Conservation (phyloP, 495 filamentous ascomycete genomes). For the Aspergillus steynii region DNA sequence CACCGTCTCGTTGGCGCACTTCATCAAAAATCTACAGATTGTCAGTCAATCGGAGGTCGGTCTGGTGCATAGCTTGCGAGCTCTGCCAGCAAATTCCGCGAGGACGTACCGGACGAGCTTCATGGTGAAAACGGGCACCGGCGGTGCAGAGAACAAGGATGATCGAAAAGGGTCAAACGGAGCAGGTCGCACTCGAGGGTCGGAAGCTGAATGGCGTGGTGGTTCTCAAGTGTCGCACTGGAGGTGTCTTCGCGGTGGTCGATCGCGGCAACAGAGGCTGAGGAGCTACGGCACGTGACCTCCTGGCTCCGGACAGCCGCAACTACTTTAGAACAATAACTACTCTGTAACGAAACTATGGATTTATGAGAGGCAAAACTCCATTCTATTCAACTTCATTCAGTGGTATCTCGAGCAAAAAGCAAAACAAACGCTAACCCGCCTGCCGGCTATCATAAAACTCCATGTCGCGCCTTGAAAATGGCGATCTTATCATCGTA, state of each 20-base stretch:
- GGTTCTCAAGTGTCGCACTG: neutral
- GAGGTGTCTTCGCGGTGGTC: neutral
- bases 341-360: too few relatives aligned
- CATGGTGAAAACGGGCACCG: slow-evolving; percentile 57
- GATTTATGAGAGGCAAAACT: too few relatives aligned
- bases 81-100: neutral
- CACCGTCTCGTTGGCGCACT: slow-evolving; percentile 96
- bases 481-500: slow-evolving; percentile 87
- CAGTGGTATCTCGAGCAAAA: slow-evolving; percentile 20
- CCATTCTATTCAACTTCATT: neutral
- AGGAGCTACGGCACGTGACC: slow-evolving; percentile 8
- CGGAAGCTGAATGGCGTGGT: neutral
- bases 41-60: slow-evolving; percentile 13
- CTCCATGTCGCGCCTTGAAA: slow-evolving; percentile 76
- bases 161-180: neutral
- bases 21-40: slow-evolving; percentile 86
- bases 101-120: slow-evolving; percentile 95
- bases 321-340: too few relatives aligned
- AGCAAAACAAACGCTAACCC: slow-evolving; percentile 9
- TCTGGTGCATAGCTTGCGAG: slow-evolving; percentile 13
- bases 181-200: neutral
- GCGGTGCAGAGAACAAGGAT: neutral
- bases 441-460: slow-evolving; percentile 46
- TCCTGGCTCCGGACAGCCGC: neutral
- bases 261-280: slow-evolving; percentile 16